Percentiles rank a stretch among this genome's conserved stretches.
phyloP scores from a whole-genome alignment of 1,139 yeast genomes.

The Ogataea hybrid region DNA sequence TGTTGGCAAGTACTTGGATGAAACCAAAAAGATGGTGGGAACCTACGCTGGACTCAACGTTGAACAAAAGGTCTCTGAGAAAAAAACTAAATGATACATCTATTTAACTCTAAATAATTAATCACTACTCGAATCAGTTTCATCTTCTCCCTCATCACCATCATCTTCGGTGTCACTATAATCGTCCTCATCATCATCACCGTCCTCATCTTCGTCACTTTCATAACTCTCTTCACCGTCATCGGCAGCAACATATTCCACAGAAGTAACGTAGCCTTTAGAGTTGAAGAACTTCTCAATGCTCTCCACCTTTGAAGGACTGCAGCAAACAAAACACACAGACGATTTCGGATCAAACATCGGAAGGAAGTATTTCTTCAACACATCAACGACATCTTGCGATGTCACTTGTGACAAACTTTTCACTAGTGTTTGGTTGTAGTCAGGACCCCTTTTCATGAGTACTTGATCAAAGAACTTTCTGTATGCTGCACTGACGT shows the following conservation, averaged over 20 bases:
- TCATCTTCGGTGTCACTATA: slow-evolving; percentile 13
- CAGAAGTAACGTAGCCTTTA: slow-evolving; percentile 57
- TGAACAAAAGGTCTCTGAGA: slow-evolving; percentile 60
- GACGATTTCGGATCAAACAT: slow-evolving; percentile 59
- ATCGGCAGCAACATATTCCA: slow-evolving; percentile 39
- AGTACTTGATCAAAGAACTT: slow-evolving; percentile 67
- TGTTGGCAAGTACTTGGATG: slow-evolving; percentile 38
- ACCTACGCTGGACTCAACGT: slow-evolving; percentile 67
- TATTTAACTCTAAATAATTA: not conserved
- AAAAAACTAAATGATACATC: slow-evolving; percentile 32
- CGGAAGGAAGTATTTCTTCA: slow-evolving; percentile 59
- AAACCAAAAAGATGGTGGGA: slow-evolving; percentile 49
- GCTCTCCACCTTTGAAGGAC: slow-evolving; percentile 57
- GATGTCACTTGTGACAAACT: slow-evolving; percentile 51
- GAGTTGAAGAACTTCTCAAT: slow-evolving; percentile 46
- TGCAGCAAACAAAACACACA: slow-evolving; percentile 68
- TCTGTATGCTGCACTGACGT: slow-evolving; percentile 59
- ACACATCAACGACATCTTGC: slow-evolving; percentile 53
- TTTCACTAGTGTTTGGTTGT: slow-evolving; percentile 44
- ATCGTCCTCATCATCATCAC: slow-evolving; percentile 23
- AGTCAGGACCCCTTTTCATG: slow-evolving; percentile 68
- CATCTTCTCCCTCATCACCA: slow-evolving; percentile 12
- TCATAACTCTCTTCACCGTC: slow-evolving; percentile 23
- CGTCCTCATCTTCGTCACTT: slow-evolving; percentile 21
- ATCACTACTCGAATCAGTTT: slow-evolving; percentile 21